Conservation (phyloP, 257 asterid species). For the Rhazya stricta region DNA sequence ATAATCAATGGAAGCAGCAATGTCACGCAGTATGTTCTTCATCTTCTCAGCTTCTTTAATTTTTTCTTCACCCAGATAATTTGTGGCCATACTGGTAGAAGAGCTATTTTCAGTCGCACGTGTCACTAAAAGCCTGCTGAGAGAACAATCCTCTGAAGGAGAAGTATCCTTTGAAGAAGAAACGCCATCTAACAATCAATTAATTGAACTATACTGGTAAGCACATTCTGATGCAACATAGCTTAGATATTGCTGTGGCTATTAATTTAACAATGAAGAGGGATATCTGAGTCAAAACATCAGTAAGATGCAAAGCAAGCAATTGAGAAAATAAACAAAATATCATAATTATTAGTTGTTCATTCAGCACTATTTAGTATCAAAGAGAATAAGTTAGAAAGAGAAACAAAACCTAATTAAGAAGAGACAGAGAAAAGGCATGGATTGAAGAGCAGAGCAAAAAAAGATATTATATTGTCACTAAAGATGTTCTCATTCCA, state of each 20-base stretch:
- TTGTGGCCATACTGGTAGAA: conserved; percentile 27
- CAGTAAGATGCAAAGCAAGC: background rate
- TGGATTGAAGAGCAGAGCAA: background rate
- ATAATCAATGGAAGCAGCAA: conserved; percentile 45
- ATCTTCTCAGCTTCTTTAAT: conserved; percentile 39
- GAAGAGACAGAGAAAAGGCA: background rate
- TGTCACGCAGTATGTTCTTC: conserved; percentile 36
- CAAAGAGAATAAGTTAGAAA: background rate
- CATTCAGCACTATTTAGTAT: background rate
- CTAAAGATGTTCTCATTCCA: background rate
- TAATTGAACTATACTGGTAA: background rate
- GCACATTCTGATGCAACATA: background rate
- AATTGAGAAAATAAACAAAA: background rate
- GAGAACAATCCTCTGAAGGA: conserved; percentile 51
- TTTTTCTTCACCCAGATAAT: conserved; percentile 35
- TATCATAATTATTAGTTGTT: background rate
- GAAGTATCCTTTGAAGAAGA: conserved; percentile 19
- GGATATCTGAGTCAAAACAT: background rate
- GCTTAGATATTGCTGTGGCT: background rate
- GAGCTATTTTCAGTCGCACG: conserved; percentile 79
- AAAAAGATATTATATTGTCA: background rate
- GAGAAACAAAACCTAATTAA: background rate
- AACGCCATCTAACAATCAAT: conserved; percentile 9
- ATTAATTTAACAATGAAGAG: background rate
- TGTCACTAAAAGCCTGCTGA: conserved; percentile 64